Evolutionary conservation across 345 rosid species (phyloP), one percentile per base, ranked within the genome.

Genomic region (Laguncularia racemosa): DNA sequence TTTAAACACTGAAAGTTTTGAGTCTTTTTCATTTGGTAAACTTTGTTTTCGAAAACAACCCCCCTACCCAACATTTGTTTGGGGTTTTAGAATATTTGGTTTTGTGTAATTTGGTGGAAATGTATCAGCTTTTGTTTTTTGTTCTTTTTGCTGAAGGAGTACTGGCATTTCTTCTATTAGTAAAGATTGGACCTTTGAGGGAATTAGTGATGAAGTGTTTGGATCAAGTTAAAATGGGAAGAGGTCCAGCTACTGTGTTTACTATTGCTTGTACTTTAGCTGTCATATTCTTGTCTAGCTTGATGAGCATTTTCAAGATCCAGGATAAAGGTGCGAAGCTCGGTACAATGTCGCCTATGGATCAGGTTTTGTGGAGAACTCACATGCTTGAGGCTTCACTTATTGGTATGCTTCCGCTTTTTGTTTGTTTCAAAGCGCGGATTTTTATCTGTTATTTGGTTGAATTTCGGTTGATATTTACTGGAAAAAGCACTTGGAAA

Each of bases 261-360:
- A 92, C 98, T 13, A 79, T 89, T n/a, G 97, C 96, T 2, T 83
- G 91, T 53, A 89, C 98, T 14, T 80, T 92, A 93, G 86, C 87
- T 47, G 89, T 86, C 57, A 86, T 92, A 52, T 87, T 92, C 13
- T 48, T 92, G 1, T 86, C 91, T 8, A 86, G 84, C 71, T 75
- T 92, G 33, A 84, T 82, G 93, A 92, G 76, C 76, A 86, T 89
- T 45, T 64, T 86, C 15, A 92, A 89, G 95, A 92, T 92, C 86
- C 97, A 92, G 79, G 89, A 89, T 64, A 92, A 92, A 54, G 98
- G 98, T 40, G 83, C 96, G 3, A 92, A 92, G 84, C 91, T 92
- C 56, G 98, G 97, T 2, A 92, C 97, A 44, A 83, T 89, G 98
- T 92, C 98, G 16, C 98, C 98, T 15, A 89, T 86, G 98, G 97